Evolutionary conservation across 2,329 filamentous ascomycete genomes (phyloP), one percentile per base, ranked within the genome.

Genomic region (Ascochyta viciae-villosae): DNA sequence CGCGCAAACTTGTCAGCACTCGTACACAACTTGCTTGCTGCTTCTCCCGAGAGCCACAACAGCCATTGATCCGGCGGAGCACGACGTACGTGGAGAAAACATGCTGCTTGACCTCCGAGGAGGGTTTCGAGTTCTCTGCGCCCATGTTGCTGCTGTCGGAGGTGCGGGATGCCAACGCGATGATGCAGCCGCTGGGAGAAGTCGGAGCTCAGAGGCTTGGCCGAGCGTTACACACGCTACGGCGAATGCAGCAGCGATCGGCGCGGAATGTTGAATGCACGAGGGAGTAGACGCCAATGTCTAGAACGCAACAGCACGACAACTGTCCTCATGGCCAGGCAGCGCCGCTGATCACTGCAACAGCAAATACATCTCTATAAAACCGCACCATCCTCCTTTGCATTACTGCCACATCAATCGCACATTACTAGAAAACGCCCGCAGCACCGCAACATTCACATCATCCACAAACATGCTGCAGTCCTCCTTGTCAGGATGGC

Each of bases 111-210:
- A 74, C 77, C 68, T 80, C 76, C 61, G 77, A 77, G 61, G 83
- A 80, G 65, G 83, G 82, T 77, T 87, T 87, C 49, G 86, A 88
- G 76, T 81, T 81, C 65, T 84, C 84, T 71, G 82, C 81, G 74
- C 86, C 86, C 86, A 89, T 88, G 73, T 71, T 70, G 67, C 46
- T 59, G 63, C 52, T 58, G 61, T 49, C 57, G 61, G 60, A 41
- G 52, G 50, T 59, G 61, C 60, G 58, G 61, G 57, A 50, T 63
- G 63, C 61, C 51, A 50, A 50, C 48, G 60, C 63, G 65, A 63
- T 60, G 64, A 68, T 68, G 71, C 57, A 64, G 69, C 44, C 58
- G 62, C 63, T 68, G 64, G 62, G 54, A 65, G 64, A 72, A 68
- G 64, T 68, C 64, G 66, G 64, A 67, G 57, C 49, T 63, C 60